Conservation (phyloP, 2,329 filamentous ascomycete species). For the Stachybotrys elegans region DNA sequence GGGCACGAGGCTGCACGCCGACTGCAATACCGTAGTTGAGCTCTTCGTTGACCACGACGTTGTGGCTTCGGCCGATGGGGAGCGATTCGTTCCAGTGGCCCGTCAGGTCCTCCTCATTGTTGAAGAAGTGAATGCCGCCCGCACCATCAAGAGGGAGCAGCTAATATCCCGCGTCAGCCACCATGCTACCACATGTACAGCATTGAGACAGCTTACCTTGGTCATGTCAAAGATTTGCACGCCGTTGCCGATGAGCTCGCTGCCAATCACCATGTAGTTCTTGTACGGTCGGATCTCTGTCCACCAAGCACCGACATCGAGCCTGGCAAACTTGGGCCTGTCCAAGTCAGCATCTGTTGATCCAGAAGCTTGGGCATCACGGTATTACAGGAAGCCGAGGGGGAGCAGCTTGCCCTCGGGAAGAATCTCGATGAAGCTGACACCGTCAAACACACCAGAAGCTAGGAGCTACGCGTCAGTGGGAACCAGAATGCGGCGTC, state of each 20-base stretch:
- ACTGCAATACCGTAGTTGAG: constrained; percentile 41
- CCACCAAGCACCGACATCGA: constrained; percentile 34
- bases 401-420: constrained; percentile 1
- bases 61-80: constrained; percentile 41
- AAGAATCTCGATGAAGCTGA: constrained; percentile 42
- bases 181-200: not conserved
- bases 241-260: constrained; percentile 44
- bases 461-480: too few relatives aligned
- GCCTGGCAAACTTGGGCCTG: constrained; percentile 37
- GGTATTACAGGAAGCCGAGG: constrained; percentile 1
- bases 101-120: constrained; percentile 25
- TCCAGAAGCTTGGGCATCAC: not conserved
- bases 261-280: constrained; percentile 32
- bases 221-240: constrained; percentile 62
- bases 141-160: constrained; percentile 38
- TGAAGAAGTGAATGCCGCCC: constrained; percentile 27
- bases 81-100: constrained; percentile 27
- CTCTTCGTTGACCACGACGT: constrained; percentile 46
- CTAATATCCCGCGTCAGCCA: constrained; percentile 5
- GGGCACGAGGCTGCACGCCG: constrained; percentile 32
- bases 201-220: constrained; percentile 19
- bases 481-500: too few relatives aligned
- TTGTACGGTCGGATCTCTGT: constrained; percentile 36
- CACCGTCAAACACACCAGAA: constrained; percentile 42
- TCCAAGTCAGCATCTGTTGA: constrained; percentile 5